A percentile compares a stretch with the other conserved stretches of the same genome.
Evolutionary conservation across 164 flowering plant genomes (phyloP).

Genomic region (Vitis vinifera): ASM3070453v1 NC_081812.1:14953001-14953500

Average conservation of each 20-base stretch:
- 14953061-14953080: neutral
- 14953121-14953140: neutral
- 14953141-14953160: neutral
- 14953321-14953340: conserved; percentile 13
- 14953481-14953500: conserved; percentile 57
- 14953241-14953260: neutral
- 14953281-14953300: conserved; percentile 29
- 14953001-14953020: too few species aligned
- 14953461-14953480: conserved; percentile 35
- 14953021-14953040: neutral
- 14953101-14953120: neutral
- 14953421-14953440: conserved; percentile 35
- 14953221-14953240: neutral
- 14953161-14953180: neutral
- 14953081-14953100: neutral
- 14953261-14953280: neutral
- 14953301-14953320: conserved; percentile 17
- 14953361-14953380: conserved; percentile 54
- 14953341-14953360: conserved; percentile 43
- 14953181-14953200: neutral
- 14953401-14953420: conserved; percentile 15
- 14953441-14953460: conserved; percentile 23
- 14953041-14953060: neutral
- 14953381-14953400: conserved; percentile 25
- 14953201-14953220: neutral